These are phyloP conservation scores for Vigna hirtella DNA, from an alignment of 306 rosid genomes.

Conservation along the genomic window DNA sequence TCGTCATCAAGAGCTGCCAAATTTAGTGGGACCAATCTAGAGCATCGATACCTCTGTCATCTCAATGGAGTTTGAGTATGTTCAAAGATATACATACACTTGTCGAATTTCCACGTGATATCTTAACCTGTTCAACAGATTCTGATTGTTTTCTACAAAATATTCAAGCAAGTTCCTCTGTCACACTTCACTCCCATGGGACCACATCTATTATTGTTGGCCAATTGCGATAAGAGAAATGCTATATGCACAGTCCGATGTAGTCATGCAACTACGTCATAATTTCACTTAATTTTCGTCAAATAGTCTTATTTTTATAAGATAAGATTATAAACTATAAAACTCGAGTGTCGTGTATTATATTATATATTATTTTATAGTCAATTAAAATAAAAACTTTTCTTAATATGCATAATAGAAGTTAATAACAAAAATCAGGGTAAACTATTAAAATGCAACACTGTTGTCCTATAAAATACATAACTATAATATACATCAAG, in stretches of 20 bases:
- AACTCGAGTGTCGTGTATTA: too few species aligned
- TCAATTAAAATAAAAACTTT: background rate
- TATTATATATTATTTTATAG: too few species aligned
- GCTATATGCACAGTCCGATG: too few species aligned
- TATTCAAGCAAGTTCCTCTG: background rate
- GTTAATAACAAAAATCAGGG: background rate
- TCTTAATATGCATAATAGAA: background rate
- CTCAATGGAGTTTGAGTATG: background rate
- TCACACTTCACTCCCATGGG: background rate
- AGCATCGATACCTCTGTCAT: conserved; percentile 12
- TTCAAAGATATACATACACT: conserved; percentile 1
- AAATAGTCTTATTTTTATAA: too few species aligned
- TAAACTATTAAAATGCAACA: background rate
- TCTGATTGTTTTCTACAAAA: background rate
- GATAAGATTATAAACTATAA: too few species aligned
- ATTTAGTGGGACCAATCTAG: conserved; percentile 40
- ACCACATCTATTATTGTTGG: background rate
- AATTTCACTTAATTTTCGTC: too few species aligned
- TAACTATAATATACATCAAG: background rate
- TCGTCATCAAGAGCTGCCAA: conserved; percentile 47
- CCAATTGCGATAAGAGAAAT: background rate
- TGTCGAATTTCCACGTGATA: background rate
- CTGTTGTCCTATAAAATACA: background rate
- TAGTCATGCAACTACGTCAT: too few species aligned
- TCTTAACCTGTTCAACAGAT: background rate